phyloP scores from a whole-genome alignment of 164 flowering plant genomes.

The Cinnamomum chago region DNA sequence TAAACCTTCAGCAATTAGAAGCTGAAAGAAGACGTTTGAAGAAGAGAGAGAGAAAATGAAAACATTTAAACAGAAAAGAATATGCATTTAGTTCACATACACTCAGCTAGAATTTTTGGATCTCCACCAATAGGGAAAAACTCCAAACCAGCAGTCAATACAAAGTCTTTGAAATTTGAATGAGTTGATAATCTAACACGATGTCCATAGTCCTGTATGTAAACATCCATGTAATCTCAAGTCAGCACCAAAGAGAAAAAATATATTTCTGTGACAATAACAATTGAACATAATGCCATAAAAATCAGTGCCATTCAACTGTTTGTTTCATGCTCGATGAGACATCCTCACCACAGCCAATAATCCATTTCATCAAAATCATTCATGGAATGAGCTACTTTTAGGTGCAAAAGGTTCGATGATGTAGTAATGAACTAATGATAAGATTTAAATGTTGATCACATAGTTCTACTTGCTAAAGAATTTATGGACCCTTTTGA shows the following conservation, averaged over 20 bases:
- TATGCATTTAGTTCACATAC: conserved; percentile 47
- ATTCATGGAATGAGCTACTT: background rate
- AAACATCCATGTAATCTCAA: conserved; percentile 9
- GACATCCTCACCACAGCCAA: background rate
- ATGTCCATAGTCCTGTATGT: conserved; percentile 93
- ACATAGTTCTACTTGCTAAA: background rate
- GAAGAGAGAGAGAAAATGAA: background rate
- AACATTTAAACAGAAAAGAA: background rate
- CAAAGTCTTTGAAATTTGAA: conserved; percentile 96
- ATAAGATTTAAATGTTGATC: background rate
- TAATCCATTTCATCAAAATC: background rate
- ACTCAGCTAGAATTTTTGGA: conserved; percentile 95
- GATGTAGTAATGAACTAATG: background rate
- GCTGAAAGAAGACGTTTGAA: background rate
- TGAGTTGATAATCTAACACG: conserved; percentile 98
- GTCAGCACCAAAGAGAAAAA: background rate
- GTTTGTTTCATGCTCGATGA: too few species aligned
- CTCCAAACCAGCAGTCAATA: conserved; percentile 94
- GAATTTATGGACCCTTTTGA: background rate
- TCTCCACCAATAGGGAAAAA: conserved; percentile 97
- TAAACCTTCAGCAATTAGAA: background rate
- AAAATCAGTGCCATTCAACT: too few species aligned
- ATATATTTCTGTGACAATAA: background rate
- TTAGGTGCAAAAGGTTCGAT: too few species aligned
- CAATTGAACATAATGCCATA: background rate